A percentile compares a stretch with the other conserved stretches of the same genome.
These are phyloP conservation scores for Pyrus bretschneideri DNA, from an alignment of 306 rosid species.

Conservation along the genomic window DNA sequence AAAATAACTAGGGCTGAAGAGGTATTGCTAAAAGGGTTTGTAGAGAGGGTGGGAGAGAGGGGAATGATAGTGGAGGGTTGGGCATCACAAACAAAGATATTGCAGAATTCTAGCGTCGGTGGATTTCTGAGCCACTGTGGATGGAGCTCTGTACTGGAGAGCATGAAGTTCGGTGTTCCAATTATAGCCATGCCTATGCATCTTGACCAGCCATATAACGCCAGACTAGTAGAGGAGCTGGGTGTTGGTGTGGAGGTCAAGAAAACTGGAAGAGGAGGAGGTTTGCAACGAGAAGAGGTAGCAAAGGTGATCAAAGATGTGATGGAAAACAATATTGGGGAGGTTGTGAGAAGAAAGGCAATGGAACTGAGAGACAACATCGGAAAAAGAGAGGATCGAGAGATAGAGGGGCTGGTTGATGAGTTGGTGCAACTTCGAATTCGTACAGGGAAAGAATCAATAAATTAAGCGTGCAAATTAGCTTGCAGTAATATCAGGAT, in stretches of 20 bases:
- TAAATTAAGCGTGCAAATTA: background rate
- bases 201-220: constrained; percentile 18
- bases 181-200: constrained; percentile 26
- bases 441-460: background rate
- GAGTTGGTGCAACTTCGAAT: constrained; percentile 10
- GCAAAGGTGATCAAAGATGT: constrained; percentile 1
- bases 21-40: constrained; percentile 16
- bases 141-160: constrained; percentile 25
- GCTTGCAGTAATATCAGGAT: too few relatives aligned
- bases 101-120: too few relatives aligned
- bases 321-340: background rate
- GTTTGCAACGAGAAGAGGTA: background rate
- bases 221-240: constrained; percentile 9
- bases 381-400: constrained; percentile 8
- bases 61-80: constrained; percentile 24
- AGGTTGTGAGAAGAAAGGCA: constrained; percentile 5
- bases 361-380: background rate
- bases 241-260: constrained; percentile 11
- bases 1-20: background rate
- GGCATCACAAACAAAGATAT: background rate
- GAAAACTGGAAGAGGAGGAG: background rate
- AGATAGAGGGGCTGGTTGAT: constrained; percentile 4
- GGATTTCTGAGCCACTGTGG: constrained; percentile 8
- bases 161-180: constrained; percentile 25
- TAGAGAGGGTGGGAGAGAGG: constrained; percentile 18